Conservation (phyloP, 805 yeast species). For the Wickerhamomyces mucosus region DNA sequence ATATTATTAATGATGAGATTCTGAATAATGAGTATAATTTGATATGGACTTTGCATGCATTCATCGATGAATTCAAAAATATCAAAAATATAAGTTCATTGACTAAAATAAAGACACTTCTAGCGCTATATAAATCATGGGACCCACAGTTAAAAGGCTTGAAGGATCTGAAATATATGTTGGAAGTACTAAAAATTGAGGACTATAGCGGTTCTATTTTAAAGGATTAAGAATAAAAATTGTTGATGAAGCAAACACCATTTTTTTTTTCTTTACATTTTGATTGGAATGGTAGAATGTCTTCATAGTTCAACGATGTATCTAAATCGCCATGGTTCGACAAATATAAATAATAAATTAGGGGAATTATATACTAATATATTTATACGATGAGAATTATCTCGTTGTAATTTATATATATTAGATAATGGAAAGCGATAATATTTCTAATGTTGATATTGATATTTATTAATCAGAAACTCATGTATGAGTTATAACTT, state of each 20-base stretch:
- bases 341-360: too few relatives aligned
- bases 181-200: conserved; percentile 18
- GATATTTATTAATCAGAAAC: too few relatives aligned
- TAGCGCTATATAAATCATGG: conserved; percentile 10
- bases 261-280: too few relatives aligned
- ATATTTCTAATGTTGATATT: too few relatives aligned
- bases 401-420: too few relatives aligned
- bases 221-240: too few relatives aligned
- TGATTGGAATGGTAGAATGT: background rate
- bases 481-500: too few relatives aligned
- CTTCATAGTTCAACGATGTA: conserved; percentile 1
- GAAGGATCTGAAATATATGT: conserved; percentile 16
- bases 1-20: conserved; percentile 9
- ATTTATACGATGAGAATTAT: too few relatives aligned
- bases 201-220: conserved; percentile 12
- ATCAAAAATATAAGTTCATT: conserved; percentile 24
- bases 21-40: conserved; percentile 27
- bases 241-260: too few relatives aligned
- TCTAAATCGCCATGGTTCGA: too few relatives aligned
- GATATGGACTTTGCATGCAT: conserved; percentile 34
- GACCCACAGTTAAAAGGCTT: conserved; percentile 9
- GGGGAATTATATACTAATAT: too few relatives aligned
- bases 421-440: too few relatives aligned
- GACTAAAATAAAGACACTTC: conserved; percentile 3
- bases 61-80: conserved; percentile 23